A percentile compares a stretch with the other conserved stretches of the same genome.
Conservation (phyloP, 345 rosid species). For the Alliaria petiolata region DNA sequence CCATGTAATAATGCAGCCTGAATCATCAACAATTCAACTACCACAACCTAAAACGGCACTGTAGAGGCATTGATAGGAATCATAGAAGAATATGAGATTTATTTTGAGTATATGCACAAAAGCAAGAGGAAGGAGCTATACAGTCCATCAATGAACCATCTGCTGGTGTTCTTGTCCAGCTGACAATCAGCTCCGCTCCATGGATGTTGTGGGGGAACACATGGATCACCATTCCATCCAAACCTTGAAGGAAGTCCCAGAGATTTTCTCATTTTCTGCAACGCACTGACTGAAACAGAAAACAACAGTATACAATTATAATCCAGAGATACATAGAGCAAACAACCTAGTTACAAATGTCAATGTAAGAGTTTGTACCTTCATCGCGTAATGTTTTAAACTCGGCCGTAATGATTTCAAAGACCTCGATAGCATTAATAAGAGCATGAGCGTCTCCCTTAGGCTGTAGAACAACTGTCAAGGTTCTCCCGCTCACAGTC, state of each 20-base stretch:
- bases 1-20: not conserved
- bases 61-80: not conserved
- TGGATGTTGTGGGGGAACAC: slow-evolving; percentile 98
- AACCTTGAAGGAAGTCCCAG: slow-evolving; percentile 83
- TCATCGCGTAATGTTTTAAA: slow-evolving; percentile 70
- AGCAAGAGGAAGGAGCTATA: slow-evolving; percentile 25
- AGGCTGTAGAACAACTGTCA: slow-evolving; percentile 70
- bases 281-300: slow-evolving; percentile 58
- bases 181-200: slow-evolving; percentile 96
- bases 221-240: slow-evolving; percentile 99
- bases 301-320: too few relatives aligned
- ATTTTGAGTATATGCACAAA: not conserved
- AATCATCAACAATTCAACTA: not conserved
- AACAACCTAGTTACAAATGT: not conserved
- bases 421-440: slow-evolving; percentile 85
- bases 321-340: not conserved
- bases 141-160: slow-evolving; percentile 99
- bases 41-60: not conserved
- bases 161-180: slow-evolving; percentile 52
- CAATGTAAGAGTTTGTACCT: too few relatives aligned
- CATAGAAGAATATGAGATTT: not conserved
- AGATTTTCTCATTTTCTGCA: slow-evolving; percentile 65
- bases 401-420: slow-evolving; percentile 67
- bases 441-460: slow-evolving; percentile 59
- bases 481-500: slow-evolving; percentile 74